Percentiles rank a stretch among this genome's conserved stretches.
Evolutionary conservation across 108 stramenopile species (phyloP).

Genomic region (Cyclotella kingstonii): DNA sequence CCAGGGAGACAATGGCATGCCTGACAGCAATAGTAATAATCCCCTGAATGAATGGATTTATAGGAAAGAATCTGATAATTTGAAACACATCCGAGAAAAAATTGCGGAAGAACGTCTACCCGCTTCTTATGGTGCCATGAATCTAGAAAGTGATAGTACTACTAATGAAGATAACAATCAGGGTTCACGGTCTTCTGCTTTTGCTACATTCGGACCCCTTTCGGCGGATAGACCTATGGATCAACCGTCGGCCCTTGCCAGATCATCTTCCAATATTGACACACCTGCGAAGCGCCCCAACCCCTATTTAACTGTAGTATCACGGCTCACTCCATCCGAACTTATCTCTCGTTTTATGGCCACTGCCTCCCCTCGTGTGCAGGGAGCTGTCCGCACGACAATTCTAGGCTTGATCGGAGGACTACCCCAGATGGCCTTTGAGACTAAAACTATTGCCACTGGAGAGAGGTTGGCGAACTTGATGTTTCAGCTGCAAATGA

Average conservation of each 20-base stretch:
- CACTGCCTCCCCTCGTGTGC: slow-evolving; percentile 80
- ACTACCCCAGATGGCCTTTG: slow-evolving; percentile 88
- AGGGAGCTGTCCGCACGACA: slow-evolving; percentile 89
- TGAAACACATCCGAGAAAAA: slow-evolving; percentile 10
- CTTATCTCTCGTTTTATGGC: slow-evolving; percentile 77
- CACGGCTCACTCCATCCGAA: slow-evolving; percentile 72
- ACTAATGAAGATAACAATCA: neutral
- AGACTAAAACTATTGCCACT: slow-evolving; percentile 87
- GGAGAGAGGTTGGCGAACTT: slow-evolving; percentile 88
- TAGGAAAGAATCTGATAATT: slow-evolving; percentile 16
- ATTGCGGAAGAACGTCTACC: slow-evolving; percentile 30
- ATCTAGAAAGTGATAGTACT: neutral
- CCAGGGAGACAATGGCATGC: neutral
- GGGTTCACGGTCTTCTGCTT: neutral
- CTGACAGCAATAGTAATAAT: slow-evolving; percentile 16
- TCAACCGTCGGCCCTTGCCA: slow-evolving; percentile 5
- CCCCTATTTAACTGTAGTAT: slow-evolving; percentile 78
- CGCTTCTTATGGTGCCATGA: slow-evolving; percentile 38
- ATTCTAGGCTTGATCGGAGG: slow-evolving; percentile 88
- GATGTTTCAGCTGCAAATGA: slow-evolving; percentile 95
- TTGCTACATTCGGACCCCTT: slow-evolving; percentile 1
- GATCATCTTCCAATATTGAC: neutral
- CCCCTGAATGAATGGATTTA: slow-evolving; percentile 38
- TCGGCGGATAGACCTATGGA: neutral
- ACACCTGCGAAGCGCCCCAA: slow-evolving; percentile 33